Base-by-base conservation (phyloP, 2,329 filamentous ascomycete species). In the Emergomyces africanus region DNA sequence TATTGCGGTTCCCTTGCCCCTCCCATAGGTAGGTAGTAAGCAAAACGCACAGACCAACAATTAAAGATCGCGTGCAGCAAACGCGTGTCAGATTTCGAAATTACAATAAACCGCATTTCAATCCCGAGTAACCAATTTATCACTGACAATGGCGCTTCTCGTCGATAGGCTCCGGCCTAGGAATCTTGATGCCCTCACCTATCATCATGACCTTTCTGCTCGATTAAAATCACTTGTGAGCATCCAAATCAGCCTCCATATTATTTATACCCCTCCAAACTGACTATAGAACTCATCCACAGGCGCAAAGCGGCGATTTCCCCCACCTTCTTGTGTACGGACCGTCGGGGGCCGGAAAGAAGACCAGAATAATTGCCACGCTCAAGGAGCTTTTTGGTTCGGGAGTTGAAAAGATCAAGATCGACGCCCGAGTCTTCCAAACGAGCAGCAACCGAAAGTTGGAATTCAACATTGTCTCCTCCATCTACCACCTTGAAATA, bases 371-470 rank as follows among this genome's bases (percentile, higher is more conserved):
- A 65, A 90, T 96, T 20, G 91, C 94, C 18, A 97, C 92, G 0
- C 78, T 99, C 3, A 95, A 96, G 72, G 92, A 96, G 70, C 81
- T 99, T 8, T 99, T 94, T 73, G 94, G 94, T 0, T 86, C 92
- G 0, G 92, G 94, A 49, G 94, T 96, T n/a, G 95, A 99, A 71
- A 97, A 96, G 81, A 99, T 99, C 81, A 97, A 97, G 78, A 97
- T 99, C 75, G 94, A 99, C 71, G 89, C 90, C 14, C 88, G 94
- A 64, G 88, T 96, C 61, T 99, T 99, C 78, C 91, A 96, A 75
- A 97, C 94, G 0, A 91, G 85, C 25, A 88, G 87, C 70, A 97
- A 96, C 74, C 90, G 94, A 71, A 99, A 99, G 75, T 86, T 99
- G 67, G 94, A 99, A 76, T 99, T 99, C 82, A 99, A 96, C 77